Evolutionary conservation across 495 filamentous ascomycete genomes (phyloP).

Genomic region (Chaetomium fimeti): DNA sequence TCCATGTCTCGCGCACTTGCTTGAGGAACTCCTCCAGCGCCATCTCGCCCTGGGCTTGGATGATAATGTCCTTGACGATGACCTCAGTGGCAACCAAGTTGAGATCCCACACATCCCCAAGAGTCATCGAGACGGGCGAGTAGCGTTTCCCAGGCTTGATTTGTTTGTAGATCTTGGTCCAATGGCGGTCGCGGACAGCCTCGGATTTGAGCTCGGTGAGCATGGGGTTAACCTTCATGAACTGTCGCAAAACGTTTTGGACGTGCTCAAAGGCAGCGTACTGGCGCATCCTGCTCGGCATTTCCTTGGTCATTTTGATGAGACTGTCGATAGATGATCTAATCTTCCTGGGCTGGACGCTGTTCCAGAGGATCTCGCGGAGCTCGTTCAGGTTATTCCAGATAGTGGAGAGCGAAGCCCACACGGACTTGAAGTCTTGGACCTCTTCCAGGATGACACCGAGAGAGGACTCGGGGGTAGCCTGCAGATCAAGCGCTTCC

Average conservation of each 20-base stretch:
- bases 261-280: constrained; percentile 99
- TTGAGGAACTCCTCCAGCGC: constrained; percentile 96
- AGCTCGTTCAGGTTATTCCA: constrained; percentile 97
- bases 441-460: constrained; percentile 87
- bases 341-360: constrained; percentile 87
- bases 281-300: constrained; percentile 98
- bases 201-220: constrained; percentile 93
- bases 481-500: constrained; percentile 88
- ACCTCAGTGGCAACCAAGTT: constrained; percentile 82
- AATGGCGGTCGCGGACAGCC: constrained; percentile 92
- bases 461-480: constrained; percentile 71
- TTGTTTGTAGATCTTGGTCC: constrained; percentile 94
- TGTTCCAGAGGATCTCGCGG: constrained; percentile 86
- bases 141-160: constrained; percentile 88
- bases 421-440: constrained; percentile 97
- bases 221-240: constrained; percentile 85
- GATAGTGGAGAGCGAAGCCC: constrained; percentile 89
- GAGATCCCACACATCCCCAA: constrained; percentile 97
- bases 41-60: constrained; percentile 97
- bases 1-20: constrained; percentile 95
- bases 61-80: constrained; percentile 85
- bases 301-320: constrained; percentile 98
- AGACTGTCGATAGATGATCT: constrained; percentile 82
- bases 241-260: constrained; percentile 80
- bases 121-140: constrained; percentile 85